Conservation (phyloP, 2,329 filamentous ascomycete genomes). For the Talaromyces piceae region DNA sequence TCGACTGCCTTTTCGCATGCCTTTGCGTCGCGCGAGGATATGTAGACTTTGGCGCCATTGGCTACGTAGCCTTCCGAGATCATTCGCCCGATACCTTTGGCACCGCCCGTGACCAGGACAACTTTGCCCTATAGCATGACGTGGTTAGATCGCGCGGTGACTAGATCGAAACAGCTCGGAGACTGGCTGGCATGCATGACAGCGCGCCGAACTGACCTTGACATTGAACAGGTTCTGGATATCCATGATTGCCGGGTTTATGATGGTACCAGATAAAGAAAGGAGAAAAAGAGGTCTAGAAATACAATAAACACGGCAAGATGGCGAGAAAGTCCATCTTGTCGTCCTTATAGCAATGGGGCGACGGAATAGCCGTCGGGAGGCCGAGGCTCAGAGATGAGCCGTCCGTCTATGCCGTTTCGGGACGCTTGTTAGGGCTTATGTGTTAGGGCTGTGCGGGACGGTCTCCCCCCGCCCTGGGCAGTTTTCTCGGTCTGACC, state of each 20-base stretch:
- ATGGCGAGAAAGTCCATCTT: not conserved
- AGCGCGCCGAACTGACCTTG: slow-evolving; percentile 42
- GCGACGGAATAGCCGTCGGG: not conserved
- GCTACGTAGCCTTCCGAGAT: slow-evolving; percentile 48
- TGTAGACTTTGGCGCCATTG: slow-evolving; percentile 47
- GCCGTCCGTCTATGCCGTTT: slow-evolving; percentile 15
- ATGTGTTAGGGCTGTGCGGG: slow-evolving; percentile 24
- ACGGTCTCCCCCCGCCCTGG: slow-evolving; percentile 14
- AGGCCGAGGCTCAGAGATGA: not conserved
- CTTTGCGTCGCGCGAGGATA: slow-evolving; percentile 46
- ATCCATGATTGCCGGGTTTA: slow-evolving; percentile 40
- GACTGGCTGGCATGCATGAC: no score
- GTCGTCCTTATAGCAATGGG: not conserved
- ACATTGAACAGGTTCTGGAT: slow-evolving; percentile 50
- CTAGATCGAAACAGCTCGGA: slow-evolving; percentile 3
- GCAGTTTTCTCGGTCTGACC: slow-evolving; percentile 8
- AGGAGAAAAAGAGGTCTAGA: not conserved
- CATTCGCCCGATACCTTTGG: slow-evolving; percentile 48
- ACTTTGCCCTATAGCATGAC: slow-evolving; percentile 31
- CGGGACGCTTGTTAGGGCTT: slow-evolving; percentile 20
- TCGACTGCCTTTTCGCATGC: slow-evolving; percentile 41
- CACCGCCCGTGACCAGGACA: slow-evolving; percentile 45
- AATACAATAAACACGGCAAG: slow-evolving; percentile 1
- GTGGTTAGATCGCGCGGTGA: slow-evolving; percentile 43
- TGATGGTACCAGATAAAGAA: no score